phyloP scores from a whole-genome alignment of 2,329 filamentous ascomycete genomes.

The Epichloe elymi region DNA sequence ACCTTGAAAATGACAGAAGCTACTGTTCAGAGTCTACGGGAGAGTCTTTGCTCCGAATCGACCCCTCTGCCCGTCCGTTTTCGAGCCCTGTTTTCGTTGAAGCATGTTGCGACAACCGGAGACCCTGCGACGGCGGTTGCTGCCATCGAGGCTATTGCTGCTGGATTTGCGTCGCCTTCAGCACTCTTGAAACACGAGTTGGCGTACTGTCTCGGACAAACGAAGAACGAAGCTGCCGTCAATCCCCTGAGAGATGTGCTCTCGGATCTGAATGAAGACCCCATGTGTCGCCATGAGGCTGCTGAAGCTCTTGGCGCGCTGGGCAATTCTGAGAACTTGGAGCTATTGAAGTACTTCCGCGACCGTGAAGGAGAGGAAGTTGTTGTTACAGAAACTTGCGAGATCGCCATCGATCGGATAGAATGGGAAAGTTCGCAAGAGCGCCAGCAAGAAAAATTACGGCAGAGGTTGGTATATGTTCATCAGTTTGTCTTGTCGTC shows the following conservation, averaged over 20 bases:
- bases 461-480: conserved; percentile 50
- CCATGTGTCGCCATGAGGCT: conserved; percentile 94
- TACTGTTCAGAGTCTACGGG: conserved; percentile 52
- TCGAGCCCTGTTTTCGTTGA: conserved; percentile 92
- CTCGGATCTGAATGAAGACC: conserved; percentile 67
- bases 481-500: not conserved
- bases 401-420: conserved; percentile 89
- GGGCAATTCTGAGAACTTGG: conserved; percentile 60
- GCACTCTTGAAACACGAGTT: conserved; percentile 92
- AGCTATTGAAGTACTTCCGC: conserved; percentile 57
- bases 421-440: conserved; percentile 77
- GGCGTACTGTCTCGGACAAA: conserved; percentile 93
- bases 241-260: conserved; percentile 61
- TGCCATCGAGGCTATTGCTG: conserved; percentile 70
- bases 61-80: conserved; percentile 81
- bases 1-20: conserved; percentile 14
- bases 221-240: conserved; percentile 61
- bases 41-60: conserved; percentile 66
- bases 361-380: conserved; percentile 65
- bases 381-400: conserved; percentile 87
- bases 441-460: conserved; percentile 61
- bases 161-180: conserved; percentile 71
- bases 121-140: conserved; percentile 43
- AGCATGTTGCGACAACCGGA: conserved; percentile 67
- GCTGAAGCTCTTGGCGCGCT: conserved; percentile 88